Percentiles rank a stretch among this genome's conserved stretches.
These are phyloP conservation scores for Anisogramma anomala DNA, from an alignment of 2,329 filamentous ascomycete genomes.

Conservation along the genomic window DNA sequence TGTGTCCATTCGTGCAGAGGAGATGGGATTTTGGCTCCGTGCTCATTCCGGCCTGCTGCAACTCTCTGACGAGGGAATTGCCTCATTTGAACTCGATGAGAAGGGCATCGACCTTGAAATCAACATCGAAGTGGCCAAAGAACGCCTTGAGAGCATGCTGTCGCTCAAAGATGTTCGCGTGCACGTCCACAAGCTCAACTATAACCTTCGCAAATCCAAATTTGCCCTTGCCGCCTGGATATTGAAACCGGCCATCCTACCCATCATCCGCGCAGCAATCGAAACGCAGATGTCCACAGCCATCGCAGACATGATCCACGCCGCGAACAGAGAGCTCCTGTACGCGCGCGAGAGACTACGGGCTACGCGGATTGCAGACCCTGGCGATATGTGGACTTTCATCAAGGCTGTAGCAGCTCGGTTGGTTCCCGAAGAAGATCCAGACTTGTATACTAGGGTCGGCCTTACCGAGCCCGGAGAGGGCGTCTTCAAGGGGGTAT, in stretches of 20 bases:
- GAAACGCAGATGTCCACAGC: constrained; percentile 65
- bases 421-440: constrained; percentile 58
- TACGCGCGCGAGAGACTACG: constrained; percentile 79
- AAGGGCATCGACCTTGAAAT: constrained; percentile 77
- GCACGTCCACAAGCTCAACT: constrained; percentile 76
- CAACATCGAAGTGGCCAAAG: constrained; percentile 71
- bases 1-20: constrained; percentile 70
- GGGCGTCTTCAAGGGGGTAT: constrained; percentile 67
- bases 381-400: constrained; percentile 70
- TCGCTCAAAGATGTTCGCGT: constrained; percentile 66
- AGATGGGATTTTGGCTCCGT: constrained; percentile 82
- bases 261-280: constrained; percentile 65
- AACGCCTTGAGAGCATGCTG: constrained; percentile 69
- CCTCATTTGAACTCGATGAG: constrained; percentile 74
- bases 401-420: constrained; percentile 70
- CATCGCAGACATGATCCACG: constrained; percentile 58
- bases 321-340: constrained; percentile 72
- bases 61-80: constrained; percentile 72
- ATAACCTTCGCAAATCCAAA: constrained; percentile 61
- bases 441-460: constrained; percentile 63
- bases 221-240: constrained; percentile 72
- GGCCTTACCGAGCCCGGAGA: constrained; percentile 48
- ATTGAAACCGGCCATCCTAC: constrained; percentile 71
- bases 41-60: constrained; percentile 65
- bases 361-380: constrained; percentile 72